phyloP scores from a whole-genome alignment of 805 yeast species.

The Candida caryicola region DNA sequence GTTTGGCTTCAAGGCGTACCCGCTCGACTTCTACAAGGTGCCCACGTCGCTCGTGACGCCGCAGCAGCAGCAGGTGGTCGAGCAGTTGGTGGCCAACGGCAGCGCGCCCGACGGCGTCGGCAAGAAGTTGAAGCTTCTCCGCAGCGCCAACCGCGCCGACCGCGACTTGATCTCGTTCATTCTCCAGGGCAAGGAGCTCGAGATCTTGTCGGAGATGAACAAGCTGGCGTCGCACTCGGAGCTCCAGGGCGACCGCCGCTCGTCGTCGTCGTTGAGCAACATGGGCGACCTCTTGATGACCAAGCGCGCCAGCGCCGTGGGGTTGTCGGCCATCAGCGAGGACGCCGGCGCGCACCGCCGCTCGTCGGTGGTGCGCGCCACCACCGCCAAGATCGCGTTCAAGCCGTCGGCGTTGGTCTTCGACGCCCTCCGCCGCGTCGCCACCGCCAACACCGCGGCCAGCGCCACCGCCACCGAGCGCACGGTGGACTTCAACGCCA shows the following conservation, averaged over 20 bases:
- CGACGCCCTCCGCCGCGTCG: background rate
- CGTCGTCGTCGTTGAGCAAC: slow-evolving; percentile 34
- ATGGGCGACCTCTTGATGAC: slow-evolving; percentile 21
- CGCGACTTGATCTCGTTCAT: slow-evolving; percentile 28
- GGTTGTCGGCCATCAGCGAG: slow-evolving; percentile 20
- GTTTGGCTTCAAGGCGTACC: slow-evolving; percentile 53
- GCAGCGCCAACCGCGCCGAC: slow-evolving; percentile 22
- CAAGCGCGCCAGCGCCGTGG: slow-evolving; percentile 21
- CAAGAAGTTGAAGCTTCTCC: slow-evolving; percentile 28
- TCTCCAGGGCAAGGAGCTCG: slow-evolving; percentile 34
- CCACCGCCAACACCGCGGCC: background rate
- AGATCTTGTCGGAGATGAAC: slow-evolving; percentile 35
- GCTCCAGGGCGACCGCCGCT: slow-evolving; percentile 27
- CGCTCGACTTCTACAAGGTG: slow-evolving; percentile 33
- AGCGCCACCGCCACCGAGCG: background rate
- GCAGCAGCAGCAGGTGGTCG: slow-evolving; percentile 20
- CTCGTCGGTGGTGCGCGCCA: slow-evolving; percentile 24
- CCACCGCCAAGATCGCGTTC: slow-evolving; percentile 31
- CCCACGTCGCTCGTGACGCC: slow-evolving; percentile 20
- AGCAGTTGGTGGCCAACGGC: slow-evolving; percentile 16
- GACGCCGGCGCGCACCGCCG: slow-evolving; percentile 12
- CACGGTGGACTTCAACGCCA: slow-evolving; percentile 10
- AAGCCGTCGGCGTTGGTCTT: slow-evolving; percentile 23
- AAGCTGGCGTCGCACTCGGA: slow-evolving; percentile 33
- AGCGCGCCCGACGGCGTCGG: slow-evolving; percentile 17